Percentiles rank a stretch among this genome's conserved stretches.
These are phyloP conservation scores for Fraxinus velutina DNA, from an alignment of 305 asterid genomes.

Conservation along the genomic window DNA sequence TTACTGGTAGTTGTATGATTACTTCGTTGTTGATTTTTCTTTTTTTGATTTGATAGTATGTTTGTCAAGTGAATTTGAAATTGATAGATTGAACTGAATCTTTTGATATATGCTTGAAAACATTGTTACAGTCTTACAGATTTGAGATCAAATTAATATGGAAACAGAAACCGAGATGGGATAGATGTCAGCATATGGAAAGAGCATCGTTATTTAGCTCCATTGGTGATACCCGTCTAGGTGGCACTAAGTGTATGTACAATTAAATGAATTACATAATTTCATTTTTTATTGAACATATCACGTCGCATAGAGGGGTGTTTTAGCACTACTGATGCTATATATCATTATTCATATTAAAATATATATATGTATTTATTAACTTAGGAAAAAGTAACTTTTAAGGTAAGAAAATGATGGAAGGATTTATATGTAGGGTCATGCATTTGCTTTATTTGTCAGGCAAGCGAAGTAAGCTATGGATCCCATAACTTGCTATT, in stretches of 20 bases:
- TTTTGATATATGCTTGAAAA: conserved; percentile 14
- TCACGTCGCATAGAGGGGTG: no score
- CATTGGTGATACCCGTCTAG: no score
- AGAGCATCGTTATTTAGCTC: no score
- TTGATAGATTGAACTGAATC: conserved; percentile 17
- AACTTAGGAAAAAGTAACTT: not conserved
- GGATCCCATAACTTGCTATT: not conserved
- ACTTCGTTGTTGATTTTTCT: not conserved
- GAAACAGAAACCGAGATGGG: not conserved
- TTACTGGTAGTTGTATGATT: conserved; percentile 6
- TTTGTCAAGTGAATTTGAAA: not conserved
- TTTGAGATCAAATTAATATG: not conserved
- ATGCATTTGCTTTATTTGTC: not conserved
- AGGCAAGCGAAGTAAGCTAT: not conserved
- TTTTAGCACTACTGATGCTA: no score
- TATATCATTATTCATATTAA: no score
- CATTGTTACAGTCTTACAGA: not conserved
- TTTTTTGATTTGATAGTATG: not conserved
- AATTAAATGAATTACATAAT: no score
- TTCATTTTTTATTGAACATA: no score
- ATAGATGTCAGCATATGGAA: not conserved
- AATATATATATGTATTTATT: no score
- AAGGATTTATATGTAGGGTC: not conserved
- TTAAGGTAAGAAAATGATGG: not conserved
- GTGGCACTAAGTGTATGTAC: no score